A percentile compares a stretch with the other conserved stretches of the same genome.
Evolutionary conservation across 371 early-diverging fungal genomes (phyloP).

Genomic region (Syncephalastrum racemosum): DNA sequence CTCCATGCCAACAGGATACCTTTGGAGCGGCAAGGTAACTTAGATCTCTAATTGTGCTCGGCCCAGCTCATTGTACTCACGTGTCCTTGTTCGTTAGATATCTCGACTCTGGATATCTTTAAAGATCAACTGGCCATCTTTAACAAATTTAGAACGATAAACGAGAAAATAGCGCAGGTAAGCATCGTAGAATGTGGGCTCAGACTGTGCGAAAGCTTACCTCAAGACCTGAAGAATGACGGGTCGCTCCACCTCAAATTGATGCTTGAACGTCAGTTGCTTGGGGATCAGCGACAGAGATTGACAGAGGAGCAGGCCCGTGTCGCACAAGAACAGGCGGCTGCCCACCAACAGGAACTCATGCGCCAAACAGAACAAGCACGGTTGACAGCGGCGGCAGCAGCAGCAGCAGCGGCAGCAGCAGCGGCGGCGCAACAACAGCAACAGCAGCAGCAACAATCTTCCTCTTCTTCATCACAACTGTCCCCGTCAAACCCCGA

Average conservation of each 20-base stretch:
- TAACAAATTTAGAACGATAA: slow-evolving; percentile 26
- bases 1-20: slow-evolving; percentile 60
- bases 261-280: slow-evolving; percentile 29
- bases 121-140: slow-evolving; percentile 41
- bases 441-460: too few species aligned
- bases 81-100: slow-evolving; percentile 17
- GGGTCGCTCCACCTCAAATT: slow-evolving; percentile 19
- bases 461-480: too few species aligned
- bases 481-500: too few species aligned
- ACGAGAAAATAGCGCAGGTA: slow-evolving; percentile 26
- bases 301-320: slow-evolving; percentile 40
- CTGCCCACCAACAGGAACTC: slow-evolving; percentile 39
- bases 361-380: slow-evolving; percentile 41
- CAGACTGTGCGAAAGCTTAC: slow-evolving; percentile 18
- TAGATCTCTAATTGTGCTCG: neutral
- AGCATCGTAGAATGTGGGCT: neutral
- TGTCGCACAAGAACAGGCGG: slow-evolving; percentile 45
- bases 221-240: slow-evolving; percentile 8
- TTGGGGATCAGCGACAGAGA: slow-evolving; percentile 32
- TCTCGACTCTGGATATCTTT: slow-evolving; percentile 41
- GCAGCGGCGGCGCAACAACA: too few species aligned
- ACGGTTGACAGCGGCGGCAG: slow-evolving; percentile 19
- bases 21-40: slow-evolving; percentile 38
- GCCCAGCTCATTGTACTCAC: slow-evolving; percentile 10
- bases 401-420: too few species aligned